These are phyloP conservation scores for Lachnellula arida DNA, from an alignment of 2,329 filamentous ascomycete species.

Conservation along the genomic window DNA sequence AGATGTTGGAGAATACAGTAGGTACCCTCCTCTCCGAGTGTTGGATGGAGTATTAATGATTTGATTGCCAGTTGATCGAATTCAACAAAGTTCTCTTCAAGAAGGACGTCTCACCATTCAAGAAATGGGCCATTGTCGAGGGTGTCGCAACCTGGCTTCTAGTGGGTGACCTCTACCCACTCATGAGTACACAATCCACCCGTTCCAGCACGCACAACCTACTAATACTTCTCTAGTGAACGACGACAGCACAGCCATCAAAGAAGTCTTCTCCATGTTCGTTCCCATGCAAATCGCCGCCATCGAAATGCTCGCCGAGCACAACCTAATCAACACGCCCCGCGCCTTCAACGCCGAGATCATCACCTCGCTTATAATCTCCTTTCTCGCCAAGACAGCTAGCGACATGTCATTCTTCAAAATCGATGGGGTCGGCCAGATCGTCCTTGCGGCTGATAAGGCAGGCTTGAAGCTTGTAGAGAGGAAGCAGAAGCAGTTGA, in stretches of 20 bases:
- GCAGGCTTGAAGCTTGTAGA: neutral
- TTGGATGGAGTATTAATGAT: neutral
- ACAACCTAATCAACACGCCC: conserved; percentile 28
- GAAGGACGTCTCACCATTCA: conserved; percentile 1
- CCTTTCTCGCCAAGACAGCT: conserved; percentile 45
- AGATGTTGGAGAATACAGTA: conserved; percentile 6
- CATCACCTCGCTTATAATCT: conserved; percentile 40
- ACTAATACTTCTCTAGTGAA: neutral
- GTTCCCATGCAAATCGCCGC: conserved; percentile 52
- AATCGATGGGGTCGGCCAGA: conserved; percentile 50
- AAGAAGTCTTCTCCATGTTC: conserved; percentile 44
- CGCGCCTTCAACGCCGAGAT: conserved; percentile 42
- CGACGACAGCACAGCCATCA: neutral
- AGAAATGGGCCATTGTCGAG: conserved; percentile 7
- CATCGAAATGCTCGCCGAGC: conserved; percentile 44
- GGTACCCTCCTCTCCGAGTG: neutral
- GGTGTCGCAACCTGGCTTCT: conserved; percentile 1
- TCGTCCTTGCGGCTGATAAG: conserved; percentile 26
- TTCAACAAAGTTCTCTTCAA: conserved; percentile 7
- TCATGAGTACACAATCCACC: neutral
- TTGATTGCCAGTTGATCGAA: neutral
- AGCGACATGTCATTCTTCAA: conserved; percentile 37
- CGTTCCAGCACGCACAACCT: neutral
- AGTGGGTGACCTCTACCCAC: neutral
- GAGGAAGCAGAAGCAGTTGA: neutral